Evolutionary conservation across 2,329 filamentous ascomycete species (phyloP).

Genomic region (Alternaria infectoria): DNA sequence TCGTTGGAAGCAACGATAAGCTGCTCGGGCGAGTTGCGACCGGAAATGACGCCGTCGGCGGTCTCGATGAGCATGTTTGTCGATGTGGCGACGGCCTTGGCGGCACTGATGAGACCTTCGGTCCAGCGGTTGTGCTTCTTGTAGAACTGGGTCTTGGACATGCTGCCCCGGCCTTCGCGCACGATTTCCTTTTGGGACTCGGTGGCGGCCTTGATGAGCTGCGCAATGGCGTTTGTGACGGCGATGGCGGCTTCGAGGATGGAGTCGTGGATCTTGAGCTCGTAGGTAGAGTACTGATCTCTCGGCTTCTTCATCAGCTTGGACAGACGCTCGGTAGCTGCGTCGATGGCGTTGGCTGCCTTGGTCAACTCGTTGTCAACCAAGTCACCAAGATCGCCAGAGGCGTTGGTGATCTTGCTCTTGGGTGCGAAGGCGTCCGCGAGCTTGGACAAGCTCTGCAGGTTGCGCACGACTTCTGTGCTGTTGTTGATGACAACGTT

Average conservation of each 20-base stretch:
- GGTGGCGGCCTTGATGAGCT: slow-evolving; percentile 93
- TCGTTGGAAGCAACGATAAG: slow-evolving; percentile 98
- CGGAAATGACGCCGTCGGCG: slow-evolving; percentile 90
- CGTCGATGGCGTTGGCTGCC: slow-evolving; percentile 93
- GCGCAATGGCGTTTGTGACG: slow-evolving; percentile 91
- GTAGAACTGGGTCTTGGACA: slow-evolving; percentile 92
- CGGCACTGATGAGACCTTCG: slow-evolving; percentile 93
- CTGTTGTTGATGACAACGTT: slow-evolving; percentile 98
- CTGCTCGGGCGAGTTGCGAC: slow-evolving; percentile 92
- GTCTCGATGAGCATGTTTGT: slow-evolving; percentile 98
- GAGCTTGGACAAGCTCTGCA: slow-evolving; percentile 92
- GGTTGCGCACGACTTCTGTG: slow-evolving; percentile 90
- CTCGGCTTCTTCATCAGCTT: slow-evolving; percentile 97
- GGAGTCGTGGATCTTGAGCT: slow-evolving; percentile 92
- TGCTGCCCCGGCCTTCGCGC: slow-evolving; percentile 84
- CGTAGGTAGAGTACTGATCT: slow-evolving; percentile 93
- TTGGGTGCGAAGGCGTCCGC: slow-evolving; percentile 91
- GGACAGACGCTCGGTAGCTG: slow-evolving; percentile 83
- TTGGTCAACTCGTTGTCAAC: slow-evolving; percentile 92
- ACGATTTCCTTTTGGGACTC: slow-evolving; percentile 96
- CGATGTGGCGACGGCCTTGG: slow-evolving; percentile 91
- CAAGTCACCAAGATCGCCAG: slow-evolving; percentile 88
- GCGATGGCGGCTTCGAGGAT: slow-evolving; percentile 93
- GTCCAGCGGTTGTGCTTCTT: slow-evolving; percentile 99
- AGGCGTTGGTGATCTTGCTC: slow-evolving; percentile 77